These are phyloP conservation scores for Lasiodiplodia hormozganensis DNA, from an alignment of 2,329 filamentous ascomycete genomes.

Conservation along the genomic window DNA sequence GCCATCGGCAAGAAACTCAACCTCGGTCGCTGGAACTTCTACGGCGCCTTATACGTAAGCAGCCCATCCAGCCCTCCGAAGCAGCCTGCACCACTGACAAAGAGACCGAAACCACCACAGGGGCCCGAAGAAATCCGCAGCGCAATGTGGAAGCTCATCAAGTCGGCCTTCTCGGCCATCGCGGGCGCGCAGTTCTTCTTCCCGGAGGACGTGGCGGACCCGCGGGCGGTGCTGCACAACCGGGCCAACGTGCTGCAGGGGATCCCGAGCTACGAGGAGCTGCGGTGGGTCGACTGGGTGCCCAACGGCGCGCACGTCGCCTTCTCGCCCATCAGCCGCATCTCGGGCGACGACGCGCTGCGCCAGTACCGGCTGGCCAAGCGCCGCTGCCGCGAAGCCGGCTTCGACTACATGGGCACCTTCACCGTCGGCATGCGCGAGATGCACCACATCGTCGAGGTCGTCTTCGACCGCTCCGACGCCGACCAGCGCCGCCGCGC, in stretches of 20 bases:
- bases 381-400: constrained; percentile 34
- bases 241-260: constrained; percentile 35
- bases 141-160: constrained; percentile 45
- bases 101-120: neutral
- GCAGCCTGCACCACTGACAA: neutral
- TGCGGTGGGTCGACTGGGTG: constrained; percentile 48
- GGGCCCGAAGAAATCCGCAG: constrained; percentile 36
- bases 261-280: constrained; percentile 44
- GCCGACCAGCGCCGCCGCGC: constrained; percentile 35
- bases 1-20: constrained; percentile 49
- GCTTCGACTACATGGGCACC: constrained; percentile 37
- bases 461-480: constrained; percentile 42
- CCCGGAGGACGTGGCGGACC: constrained; percentile 43
- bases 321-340: constrained; percentile 56
- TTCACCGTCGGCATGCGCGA: constrained; percentile 46
- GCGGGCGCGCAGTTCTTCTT: constrained; percentile 43
- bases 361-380: constrained; percentile 44
- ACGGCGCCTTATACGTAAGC: constrained; percentile 48
- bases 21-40: constrained; percentile 57
- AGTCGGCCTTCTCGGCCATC: constrained; percentile 44
- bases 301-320: constrained; percentile 54
- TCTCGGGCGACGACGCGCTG: constrained; percentile 51
- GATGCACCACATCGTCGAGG: constrained; percentile 51
- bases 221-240: constrained; percentile 40
- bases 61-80: no score